Evolutionary conservation across 1,139 yeast genomes (phyloP).

Genomic region (Blastobotrys indianensis): DNA sequence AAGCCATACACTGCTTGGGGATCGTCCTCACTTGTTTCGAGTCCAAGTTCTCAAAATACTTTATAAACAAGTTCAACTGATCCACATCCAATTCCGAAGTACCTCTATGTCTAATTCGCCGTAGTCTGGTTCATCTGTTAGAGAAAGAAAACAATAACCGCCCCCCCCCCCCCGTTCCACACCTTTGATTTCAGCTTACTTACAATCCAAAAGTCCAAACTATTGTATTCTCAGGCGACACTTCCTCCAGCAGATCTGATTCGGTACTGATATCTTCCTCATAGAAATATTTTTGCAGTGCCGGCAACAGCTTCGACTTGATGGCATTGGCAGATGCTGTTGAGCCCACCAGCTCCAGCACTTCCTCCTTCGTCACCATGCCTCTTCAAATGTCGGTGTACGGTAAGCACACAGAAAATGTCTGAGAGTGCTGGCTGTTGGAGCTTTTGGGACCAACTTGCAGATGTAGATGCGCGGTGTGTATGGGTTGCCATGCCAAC

Average conservation of each 20-base stretch:
- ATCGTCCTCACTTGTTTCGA: background rate
- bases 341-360: conserved; percentile 1
- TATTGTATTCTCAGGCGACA: conserved; percentile 4
- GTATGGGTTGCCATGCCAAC: too few species aligned
- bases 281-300: background rate
- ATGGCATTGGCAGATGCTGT: conserved; percentile 3
- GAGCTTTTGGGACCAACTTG: too few species aligned
- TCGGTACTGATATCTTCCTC: background rate
- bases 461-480: too few species aligned
- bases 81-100: background rate
- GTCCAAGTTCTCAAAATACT: background rate
- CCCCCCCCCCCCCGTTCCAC: background rate
- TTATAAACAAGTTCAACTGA: too few species aligned
- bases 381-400: background rate
- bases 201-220: conserved; percentile 3
- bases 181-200: background rate
- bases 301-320: background rate
- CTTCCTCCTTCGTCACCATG: background rate
- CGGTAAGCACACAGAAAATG: too few species aligned
- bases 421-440: too few species aligned
- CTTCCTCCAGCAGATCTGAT: background rate
- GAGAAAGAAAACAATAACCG: too few species aligned
- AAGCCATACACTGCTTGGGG: background rate
- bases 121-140: too few species aligned
- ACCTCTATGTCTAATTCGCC: background rate